Conservation (phyloP, 2,329 filamentous ascomycete genomes). For the Fusarium gaditjirri region DNA sequence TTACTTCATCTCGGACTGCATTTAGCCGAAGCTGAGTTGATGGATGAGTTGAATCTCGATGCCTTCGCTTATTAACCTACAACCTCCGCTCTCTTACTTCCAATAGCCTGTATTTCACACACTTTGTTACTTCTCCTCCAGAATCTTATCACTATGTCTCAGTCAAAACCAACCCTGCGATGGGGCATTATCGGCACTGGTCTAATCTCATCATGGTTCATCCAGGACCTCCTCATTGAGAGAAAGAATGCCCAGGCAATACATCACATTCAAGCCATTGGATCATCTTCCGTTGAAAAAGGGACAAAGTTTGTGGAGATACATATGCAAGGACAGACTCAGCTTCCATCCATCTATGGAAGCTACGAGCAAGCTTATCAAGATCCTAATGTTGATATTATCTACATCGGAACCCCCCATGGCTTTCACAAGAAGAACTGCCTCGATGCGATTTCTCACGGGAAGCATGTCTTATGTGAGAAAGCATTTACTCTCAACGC, state of each 20-base stretch:
- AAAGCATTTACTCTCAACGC: constrained; percentile 58
- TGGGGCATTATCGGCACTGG: constrained; percentile 56
- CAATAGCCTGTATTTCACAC: too few relatives aligned
- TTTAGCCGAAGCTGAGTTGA: neutral
- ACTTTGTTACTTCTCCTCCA: accelerated
- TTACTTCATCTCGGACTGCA: neutral
- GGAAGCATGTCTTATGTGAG: constrained; percentile 59
- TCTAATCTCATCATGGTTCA: constrained; percentile 58
- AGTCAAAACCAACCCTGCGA: constrained; percentile 44
- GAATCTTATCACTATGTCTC: neutral
- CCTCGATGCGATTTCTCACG: constrained; percentile 54
- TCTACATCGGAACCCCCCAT: constrained; percentile 60
- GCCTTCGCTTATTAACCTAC: neutral
- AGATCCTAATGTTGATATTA: constrained; percentile 55
- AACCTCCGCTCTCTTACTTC: neutral
- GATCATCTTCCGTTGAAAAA: constrained; percentile 53
- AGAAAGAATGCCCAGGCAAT: constrained; percentile 50
- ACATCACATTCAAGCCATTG: constrained; percentile 56
- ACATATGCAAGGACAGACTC: neutral
- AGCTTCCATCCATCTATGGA: constrained; percentile 50
- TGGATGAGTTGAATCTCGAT: neutral
- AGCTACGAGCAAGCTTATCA: constrained; percentile 54
- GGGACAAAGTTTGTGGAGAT: constrained; percentile 35
- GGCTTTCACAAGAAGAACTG: constrained; percentile 57
- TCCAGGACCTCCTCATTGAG: constrained; percentile 53